Percentiles rank a stretch among this genome's conserved stretches.
These are phyloP conservation scores for Acidomyces sp. DNA, from an alignment of 495 filamentous ascomycete genomes.

Conservation along the genomic window DNA sequence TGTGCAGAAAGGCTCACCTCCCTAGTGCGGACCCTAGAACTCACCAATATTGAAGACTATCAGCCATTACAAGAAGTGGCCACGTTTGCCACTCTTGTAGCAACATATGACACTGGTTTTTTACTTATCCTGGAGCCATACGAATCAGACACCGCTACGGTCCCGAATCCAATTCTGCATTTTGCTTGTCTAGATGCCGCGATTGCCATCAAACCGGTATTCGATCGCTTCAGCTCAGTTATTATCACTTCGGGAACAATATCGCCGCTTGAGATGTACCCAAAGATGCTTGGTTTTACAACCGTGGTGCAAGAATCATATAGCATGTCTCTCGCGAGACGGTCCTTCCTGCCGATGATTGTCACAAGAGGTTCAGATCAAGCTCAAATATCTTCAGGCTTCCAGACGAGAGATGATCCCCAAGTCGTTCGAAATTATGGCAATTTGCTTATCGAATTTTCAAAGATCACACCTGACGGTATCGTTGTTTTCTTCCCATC, in stretches of 20 bases:
- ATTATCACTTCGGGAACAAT: conserved; percentile 98
- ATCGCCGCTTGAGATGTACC: conserved; percentile 96
- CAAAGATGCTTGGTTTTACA: conserved; percentile 89
- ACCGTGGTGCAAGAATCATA: conserved; percentile 94
- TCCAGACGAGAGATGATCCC: conserved; percentile 89
- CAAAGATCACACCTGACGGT: conserved; percentile 87
- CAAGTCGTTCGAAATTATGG: conserved; percentile 93
- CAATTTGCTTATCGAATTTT: conserved; percentile 80
- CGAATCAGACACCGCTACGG: conserved; percentile 88
- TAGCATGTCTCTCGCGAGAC: conserved; percentile 87
- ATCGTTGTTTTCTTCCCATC: conserved; percentile 98
- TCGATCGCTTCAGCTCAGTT: conserved; percentile 92
- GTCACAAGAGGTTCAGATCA: conserved; percentile 93
- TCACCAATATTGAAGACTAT: conserved; percentile 96
- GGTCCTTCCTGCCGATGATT: conserved; percentile 94
- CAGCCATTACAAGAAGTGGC: conserved; percentile 95
- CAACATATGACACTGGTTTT: conserved; percentile 97
- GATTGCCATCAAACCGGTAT: conserved; percentile 95
- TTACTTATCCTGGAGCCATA: conserved; percentile 90
- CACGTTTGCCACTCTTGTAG: conserved; percentile 93
- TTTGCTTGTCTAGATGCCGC: conserved; percentile 96
- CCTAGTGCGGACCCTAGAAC: conserved; percentile 85
- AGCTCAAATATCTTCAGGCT: conserved; percentile 74
- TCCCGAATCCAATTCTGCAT: conserved; percentile 89
- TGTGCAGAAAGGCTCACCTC: conserved; percentile 93